These are phyloP conservation scores for Euphrasia confusa DNA, from an alignment of 257 asterid species.

Conservation along the genomic window DNA sequence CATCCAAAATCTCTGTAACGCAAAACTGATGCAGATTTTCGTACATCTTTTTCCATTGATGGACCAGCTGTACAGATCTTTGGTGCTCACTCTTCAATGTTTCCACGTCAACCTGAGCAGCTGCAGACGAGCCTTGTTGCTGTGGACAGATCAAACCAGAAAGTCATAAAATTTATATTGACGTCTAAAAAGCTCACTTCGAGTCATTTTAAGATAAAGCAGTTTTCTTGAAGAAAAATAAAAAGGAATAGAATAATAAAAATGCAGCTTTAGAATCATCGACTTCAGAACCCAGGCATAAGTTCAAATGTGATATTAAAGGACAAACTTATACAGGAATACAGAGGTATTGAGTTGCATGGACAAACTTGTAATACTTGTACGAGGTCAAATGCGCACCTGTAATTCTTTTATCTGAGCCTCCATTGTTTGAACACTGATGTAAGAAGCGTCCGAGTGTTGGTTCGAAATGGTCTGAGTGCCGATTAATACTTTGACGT, in stretches of 20 bases:
- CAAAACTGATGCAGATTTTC: constrained; percentile 60
- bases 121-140: constrained; percentile 78
- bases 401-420: constrained; percentile 73
- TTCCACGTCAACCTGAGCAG: constrained; percentile 67
- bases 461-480: constrained; percentile 34
- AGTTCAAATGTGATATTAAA: neutral
- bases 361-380: constrained; percentile 12
- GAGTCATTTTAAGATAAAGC: neutral
- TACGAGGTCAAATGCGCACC: constrained; percentile 36
- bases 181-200: neutral
- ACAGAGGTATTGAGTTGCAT: neutral
- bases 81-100: constrained; percentile 50
- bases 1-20: constrained; percentile 59
- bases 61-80: constrained; percentile 55
- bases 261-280: neutral
- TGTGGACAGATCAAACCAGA: constrained; percentile 20
- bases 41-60: constrained; percentile 58
- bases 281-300: constrained; percentile 11
- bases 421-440: constrained; percentile 56
- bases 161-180: constrained; percentile 16
- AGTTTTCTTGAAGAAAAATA: neutral
- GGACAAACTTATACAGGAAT: neutral
- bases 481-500: constrained; percentile 41
- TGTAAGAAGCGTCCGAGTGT: constrained; percentile 38
- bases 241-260: neutral